Conservation (phyloP, 371 early-diverging fungal genomes). For the Mucor saturninus region DNA sequence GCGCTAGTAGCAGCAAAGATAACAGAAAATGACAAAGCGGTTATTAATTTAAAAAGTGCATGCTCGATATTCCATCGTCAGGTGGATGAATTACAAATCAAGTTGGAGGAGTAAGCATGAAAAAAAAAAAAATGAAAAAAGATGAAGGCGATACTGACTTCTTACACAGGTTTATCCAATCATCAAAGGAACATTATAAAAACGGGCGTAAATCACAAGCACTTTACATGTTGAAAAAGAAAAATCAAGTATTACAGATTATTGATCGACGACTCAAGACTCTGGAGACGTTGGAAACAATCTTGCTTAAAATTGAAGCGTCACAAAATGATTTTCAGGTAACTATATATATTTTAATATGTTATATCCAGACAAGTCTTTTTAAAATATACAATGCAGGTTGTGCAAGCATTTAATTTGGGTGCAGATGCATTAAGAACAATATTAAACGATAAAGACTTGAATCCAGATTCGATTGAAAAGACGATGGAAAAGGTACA, state of each 20-base stretch:
- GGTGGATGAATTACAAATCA: conserved; percentile 49
- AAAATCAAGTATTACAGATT: conserved; percentile 43
- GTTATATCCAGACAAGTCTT: neutral
- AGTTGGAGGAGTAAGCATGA: conserved; percentile 37
- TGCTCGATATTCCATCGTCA: conserved; percentile 49
- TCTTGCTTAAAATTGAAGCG: conserved; percentile 55
- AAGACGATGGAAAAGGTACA: conserved; percentile 56
- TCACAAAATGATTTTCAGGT: conserved; percentile 59
- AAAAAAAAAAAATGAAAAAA: too few relatives aligned
- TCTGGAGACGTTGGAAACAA: conserved; percentile 58
- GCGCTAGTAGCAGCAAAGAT: conserved; percentile 29
- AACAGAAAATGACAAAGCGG: conserved; percentile 51
- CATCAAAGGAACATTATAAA: conserved; percentile 29
- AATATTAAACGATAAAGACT: conserved; percentile 35
- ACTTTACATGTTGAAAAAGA: conserved; percentile 48
- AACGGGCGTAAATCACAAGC: conserved; percentile 40
- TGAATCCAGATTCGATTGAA: conserved; percentile 45
- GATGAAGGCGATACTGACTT: too few relatives aligned
- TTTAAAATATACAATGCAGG: conserved; percentile 9
- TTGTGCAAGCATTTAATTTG: conserved; percentile 56
- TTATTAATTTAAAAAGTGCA: conserved; percentile 49
- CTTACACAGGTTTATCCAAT: conserved; percentile 19
- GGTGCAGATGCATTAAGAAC: conserved; percentile 52
- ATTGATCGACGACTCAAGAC: conserved; percentile 49
- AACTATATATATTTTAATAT: neutral